Base-by-base conservation (phyloP, 2,329 filamentous ascomycete species). In the Bertia moriformis region DNA sequence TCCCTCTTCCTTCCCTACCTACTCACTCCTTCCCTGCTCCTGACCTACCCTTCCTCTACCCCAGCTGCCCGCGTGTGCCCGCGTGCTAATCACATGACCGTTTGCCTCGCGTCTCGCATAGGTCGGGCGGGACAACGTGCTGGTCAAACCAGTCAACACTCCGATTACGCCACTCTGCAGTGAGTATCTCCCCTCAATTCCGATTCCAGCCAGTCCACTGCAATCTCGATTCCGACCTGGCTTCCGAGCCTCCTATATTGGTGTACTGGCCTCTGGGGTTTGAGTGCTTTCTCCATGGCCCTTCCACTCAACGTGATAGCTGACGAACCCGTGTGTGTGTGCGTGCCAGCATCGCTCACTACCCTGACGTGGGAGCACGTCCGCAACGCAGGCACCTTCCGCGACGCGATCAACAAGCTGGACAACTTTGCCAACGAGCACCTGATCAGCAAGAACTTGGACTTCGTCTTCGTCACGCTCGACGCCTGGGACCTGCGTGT, bases 301-400 rank as follows among this genome's bases (percentile, higher is more conserved):
- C n/a, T 30, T 18, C 38, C 35, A 40, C 20, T 18, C 14, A 18
- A 20, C 19, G 15, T 37, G n/a, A 37, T 13, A 27, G 27, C 33
- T 37, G 33, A 13, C 22, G 39, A 40, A 45, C 38, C 45, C 49
- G 37, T 37, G 40, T 43, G 38, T 43, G 19, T 44, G 30, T 43
- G 51, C 59, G 49, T 54, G 48, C 58, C n/a, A 95, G 88, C 91
- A 57, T 95, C 88, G 66, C 70, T 98, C 59, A 98, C 91, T 36
- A 98, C 91, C 48, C 69, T 98, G 52, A 96, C 91, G 40, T 98
- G 91, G 91, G 91, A 98, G 62, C 89, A 98, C 66, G 91, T 98
- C 58, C 83, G 89, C 58, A 93, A 89, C 61, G 89, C 91, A 58
- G 91, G 91, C 49, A 89, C 87, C 49, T 98, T 96, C 74, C 81